Conservation (phyloP, 257 asterid species). For the Capsicum rhomboideum region DNA sequence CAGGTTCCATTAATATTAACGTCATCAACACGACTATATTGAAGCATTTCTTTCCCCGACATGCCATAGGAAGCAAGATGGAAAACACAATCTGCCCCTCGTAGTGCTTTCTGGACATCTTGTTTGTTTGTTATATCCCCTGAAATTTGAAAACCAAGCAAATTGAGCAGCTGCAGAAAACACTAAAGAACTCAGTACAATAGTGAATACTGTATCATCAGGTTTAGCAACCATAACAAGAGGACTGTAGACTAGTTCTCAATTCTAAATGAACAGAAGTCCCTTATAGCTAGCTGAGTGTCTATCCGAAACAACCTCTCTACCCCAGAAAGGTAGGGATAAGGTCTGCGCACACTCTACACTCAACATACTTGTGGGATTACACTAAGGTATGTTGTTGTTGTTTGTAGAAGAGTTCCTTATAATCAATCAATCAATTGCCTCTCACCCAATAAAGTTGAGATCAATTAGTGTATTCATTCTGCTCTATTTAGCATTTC, state of each 20-base stretch:
- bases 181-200: neutral
- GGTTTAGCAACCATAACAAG: neutral
- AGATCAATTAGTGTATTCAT: neutral
- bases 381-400: too few relatives aligned
- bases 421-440: neutral
- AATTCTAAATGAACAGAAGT: neutral
- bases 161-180: neutral
- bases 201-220: neutral
- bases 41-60: slow-evolving; percentile 98
- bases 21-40: slow-evolving; percentile 70
- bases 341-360: too few relatives aligned
- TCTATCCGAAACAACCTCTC: too few relatives aligned
- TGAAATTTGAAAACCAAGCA: slow-evolving; percentile 7
- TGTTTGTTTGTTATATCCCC: slow-evolving; percentile 63
- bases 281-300: too few relatives aligned
- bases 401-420: neutral
- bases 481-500: neutral
- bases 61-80: slow-evolving; percentile 96
- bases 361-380: too few relatives aligned
- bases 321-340: too few relatives aligned
- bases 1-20: slow-evolving; percentile 81
- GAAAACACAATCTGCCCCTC: slow-evolving; percentile 79
- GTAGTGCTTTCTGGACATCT: slow-evolving; percentile 63
- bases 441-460: neutral
- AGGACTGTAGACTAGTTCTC: neutral